Conservation (phyloP, 257 asterid species). For the Gynochthodes officinalis region DNA sequence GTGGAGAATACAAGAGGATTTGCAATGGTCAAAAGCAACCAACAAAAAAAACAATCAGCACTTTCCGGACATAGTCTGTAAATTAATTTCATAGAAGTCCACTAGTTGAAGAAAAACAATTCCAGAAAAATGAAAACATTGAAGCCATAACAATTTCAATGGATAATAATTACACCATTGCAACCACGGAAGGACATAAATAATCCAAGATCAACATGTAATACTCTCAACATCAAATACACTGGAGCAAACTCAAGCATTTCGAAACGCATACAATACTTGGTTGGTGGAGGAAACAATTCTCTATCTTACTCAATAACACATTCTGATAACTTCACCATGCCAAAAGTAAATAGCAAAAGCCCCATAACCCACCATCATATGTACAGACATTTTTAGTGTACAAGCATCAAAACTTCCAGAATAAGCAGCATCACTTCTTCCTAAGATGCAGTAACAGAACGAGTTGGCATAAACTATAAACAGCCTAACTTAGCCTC, state of each 20-base stretch:
- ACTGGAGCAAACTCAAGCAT: neutral
- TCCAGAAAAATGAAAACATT: neutral
- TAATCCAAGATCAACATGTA: neutral
- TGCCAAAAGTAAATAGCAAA: neutral
- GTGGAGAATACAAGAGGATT: neutral
- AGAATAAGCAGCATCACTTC: neutral
- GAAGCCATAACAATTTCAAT: neutral
- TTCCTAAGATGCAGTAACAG: conserved; percentile 1
- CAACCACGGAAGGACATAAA: neutral
- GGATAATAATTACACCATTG: neutral
- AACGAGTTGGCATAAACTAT: neutral
- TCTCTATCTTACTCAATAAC: neutral
- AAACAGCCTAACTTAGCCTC: neutral
- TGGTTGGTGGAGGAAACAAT: neutral
- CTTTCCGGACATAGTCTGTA: neutral
- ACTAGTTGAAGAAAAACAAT: neutral
- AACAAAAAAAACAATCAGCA: neutral
- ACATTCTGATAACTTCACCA: too few relatives aligned
- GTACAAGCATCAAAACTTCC: neutral
- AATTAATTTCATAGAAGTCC: neutral
- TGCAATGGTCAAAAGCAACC: neutral
- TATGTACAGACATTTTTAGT: neutral
- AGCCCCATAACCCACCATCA: neutral
- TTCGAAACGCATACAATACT: neutral
- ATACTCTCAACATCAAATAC: neutral